phyloP scores from a whole-genome alignment of 2,329 filamentous ascomycete species.

The Nothopassalora personata region DNA sequence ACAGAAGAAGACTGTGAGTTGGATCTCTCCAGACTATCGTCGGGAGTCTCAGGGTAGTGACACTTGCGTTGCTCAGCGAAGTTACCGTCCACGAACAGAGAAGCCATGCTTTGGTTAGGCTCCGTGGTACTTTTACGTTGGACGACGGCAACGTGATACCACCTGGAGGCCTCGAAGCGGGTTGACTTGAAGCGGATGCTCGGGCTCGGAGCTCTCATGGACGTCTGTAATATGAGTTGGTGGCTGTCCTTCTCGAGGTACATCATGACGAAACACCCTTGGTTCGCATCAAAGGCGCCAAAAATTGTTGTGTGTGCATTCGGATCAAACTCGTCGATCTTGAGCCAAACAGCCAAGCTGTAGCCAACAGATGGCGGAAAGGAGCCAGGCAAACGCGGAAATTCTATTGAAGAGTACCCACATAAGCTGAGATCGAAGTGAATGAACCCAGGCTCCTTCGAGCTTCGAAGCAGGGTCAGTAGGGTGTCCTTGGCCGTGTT shows the following conservation, averaged over 20 bases:
- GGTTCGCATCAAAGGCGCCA: constrained; percentile 84
- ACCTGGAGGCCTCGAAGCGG: constrained; percentile 66
- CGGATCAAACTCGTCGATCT: constrained; percentile 79
- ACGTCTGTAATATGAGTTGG: constrained; percentile 94
- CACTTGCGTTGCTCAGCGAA: constrained; percentile 90
- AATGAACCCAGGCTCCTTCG: constrained; percentile 75
- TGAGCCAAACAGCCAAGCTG: constrained; percentile 83
- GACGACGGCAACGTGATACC: constrained; percentile 91
- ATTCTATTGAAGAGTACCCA: constrained; percentile 84
- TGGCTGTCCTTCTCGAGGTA: constrained; percentile 91
- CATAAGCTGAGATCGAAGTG: constrained; percentile 88
- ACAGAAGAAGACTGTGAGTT: constrained; percentile 4
- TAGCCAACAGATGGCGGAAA: constrained; percentile 87
- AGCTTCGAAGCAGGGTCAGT: constrained; percentile 65
- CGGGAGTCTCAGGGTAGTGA: constrained; percentile 74
- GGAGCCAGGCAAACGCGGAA: constrained; percentile 73
- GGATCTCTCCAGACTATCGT: constrained; percentile 36
- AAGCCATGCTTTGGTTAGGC: constrained; percentile 48
- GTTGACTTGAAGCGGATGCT: constrained; percentile 90
- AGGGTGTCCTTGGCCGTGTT: constrained; percentile 61
- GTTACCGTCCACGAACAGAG: constrained; percentile 86
- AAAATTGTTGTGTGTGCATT: constrained; percentile 90
- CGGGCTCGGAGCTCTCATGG: constrained; percentile 75
- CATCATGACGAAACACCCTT: constrained; percentile 88
- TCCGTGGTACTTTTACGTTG: constrained; percentile 52